phyloP scores from a whole-genome alignment of 2,329 filamentous ascomycete species.

The Fusarium sp. region DNA sequence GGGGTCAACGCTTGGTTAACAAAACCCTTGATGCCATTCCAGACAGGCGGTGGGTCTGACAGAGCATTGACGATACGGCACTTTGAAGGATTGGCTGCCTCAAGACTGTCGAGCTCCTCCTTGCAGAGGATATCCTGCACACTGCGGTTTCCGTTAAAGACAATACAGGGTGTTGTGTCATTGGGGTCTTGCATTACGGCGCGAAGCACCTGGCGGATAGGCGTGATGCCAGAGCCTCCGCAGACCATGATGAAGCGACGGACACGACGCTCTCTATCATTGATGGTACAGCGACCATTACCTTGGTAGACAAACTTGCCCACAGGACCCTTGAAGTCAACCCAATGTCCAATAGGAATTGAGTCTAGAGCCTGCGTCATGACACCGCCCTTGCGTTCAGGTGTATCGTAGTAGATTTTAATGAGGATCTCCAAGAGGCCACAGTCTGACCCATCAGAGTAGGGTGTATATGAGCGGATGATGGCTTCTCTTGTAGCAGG shows the following conservation, averaged over 20 bases:
- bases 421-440: constrained; percentile 81
- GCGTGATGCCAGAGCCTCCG: constrained; percentile 91
- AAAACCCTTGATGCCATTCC: constrained; percentile 76
- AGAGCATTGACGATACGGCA: constrained; percentile 78
- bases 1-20: constrained; percentile 73
- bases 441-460: constrained; percentile 70
- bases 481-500: constrained; percentile 76
- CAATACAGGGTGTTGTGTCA: constrained; percentile 75
- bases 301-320: constrained; percentile 87
- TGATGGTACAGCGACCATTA: constrained; percentile 71
- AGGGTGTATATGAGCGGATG: constrained; percentile 88
- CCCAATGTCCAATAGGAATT: constrained; percentile 75
- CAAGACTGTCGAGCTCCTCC: constrained; percentile 75
- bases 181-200: constrained; percentile 68
- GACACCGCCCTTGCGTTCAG: constrained; percentile 71
- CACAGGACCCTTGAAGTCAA: constrained; percentile 89
- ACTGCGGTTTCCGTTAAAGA: constrained; percentile 82
- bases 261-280: constrained; percentile 66
- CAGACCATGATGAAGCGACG: constrained; percentile 86
- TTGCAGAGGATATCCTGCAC: constrained; percentile 87
- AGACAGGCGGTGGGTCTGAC: constrained; percentile 70
- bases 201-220: constrained; percentile 84
- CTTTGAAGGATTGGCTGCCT: constrained; percentile 62
- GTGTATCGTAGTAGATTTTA: constrained; percentile 80
- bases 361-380: constrained; percentile 86